phyloP scores from a whole-genome alignment of 179 eudicot genomes.

The Silene vulgaris region DNA sequence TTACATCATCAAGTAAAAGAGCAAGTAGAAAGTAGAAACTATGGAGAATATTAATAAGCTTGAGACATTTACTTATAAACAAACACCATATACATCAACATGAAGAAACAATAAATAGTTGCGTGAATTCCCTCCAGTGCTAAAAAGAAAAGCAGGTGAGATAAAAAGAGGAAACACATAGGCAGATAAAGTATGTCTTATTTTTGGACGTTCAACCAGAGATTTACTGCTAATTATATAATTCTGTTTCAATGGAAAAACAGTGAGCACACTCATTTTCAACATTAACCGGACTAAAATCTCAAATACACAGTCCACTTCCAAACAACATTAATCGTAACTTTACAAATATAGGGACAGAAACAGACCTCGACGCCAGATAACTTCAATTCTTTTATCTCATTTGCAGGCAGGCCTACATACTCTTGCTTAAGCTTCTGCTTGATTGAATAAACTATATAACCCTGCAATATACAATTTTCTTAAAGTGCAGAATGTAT shows the following conservation, averaged over 20 bases:
- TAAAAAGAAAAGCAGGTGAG: too few species aligned
- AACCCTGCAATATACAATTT: constrained; percentile 52
- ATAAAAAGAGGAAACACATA: too few species aligned
- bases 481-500: not conserved
- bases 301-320: not conserved
- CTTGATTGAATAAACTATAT: constrained; percentile 60
- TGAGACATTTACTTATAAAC: not conserved
- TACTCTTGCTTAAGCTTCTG: constrained; percentile 83
- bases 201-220: too few species aligned
- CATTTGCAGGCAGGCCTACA: constrained; percentile 60
- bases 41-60: not conserved
- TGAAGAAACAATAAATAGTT: not conserved
- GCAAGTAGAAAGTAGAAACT: not conserved
- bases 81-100: too few species aligned
- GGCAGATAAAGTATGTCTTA: too few species aligned
- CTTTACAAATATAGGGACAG: constrained; percentile 4
- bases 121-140: too few species aligned
- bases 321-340: not conserved
- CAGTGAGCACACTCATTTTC: too few species aligned
- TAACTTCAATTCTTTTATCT: constrained; percentile 66
- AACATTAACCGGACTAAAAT: too few species aligned
- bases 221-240: too few species aligned
- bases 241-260: too few species aligned
- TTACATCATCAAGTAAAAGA: not conserved
- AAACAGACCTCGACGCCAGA: constrained; percentile 80